A percentile compares a stretch with the other conserved stretches of the same genome.
Evolutionary conservation across 768 basidiomycete genomes (phyloP).

Genomic region (Boletellus ananas): DNA sequence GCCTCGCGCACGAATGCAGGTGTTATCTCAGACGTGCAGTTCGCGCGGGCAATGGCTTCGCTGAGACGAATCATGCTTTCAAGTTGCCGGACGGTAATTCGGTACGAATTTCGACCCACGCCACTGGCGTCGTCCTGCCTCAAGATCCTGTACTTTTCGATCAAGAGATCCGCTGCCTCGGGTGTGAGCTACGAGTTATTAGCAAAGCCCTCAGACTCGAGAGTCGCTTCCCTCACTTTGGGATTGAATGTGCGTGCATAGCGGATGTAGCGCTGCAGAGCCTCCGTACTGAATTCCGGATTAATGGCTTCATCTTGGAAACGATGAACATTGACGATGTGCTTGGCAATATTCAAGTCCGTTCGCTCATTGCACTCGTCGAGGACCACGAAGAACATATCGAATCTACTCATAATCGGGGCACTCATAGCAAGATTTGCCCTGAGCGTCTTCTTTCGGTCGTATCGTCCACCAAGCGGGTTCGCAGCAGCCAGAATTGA

Average conservation of each 20-base stretch:
- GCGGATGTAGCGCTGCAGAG: conserved; percentile 92
- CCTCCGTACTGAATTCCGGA: conserved; percentile 97
- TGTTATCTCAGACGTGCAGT: conserved; percentile 95
- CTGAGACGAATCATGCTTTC: conserved; percentile 98
- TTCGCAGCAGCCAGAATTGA: conserved; percentile 98
- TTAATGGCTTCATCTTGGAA: conserved; percentile 93
- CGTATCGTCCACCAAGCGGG: conserved; percentile 95
- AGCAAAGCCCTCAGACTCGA: background rate
- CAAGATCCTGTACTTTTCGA: conserved; percentile 91
- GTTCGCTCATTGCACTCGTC: conserved; percentile 94
- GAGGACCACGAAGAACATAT: conserved; percentile 96
- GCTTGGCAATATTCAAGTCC: conserved; percentile 90
- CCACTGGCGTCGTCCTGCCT: conserved; percentile 92
- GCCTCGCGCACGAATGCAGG: conserved; percentile 96
- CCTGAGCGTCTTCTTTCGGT: conserved; percentile 86
- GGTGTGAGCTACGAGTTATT: conserved; percentile 67
- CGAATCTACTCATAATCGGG: conserved; percentile 98
- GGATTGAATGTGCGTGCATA: conserved; percentile 98
- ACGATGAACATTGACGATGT: conserved; percentile 97
- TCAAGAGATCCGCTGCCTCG: conserved; percentile 87
- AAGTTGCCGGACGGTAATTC: conserved; percentile 96
- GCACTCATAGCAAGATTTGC: conserved; percentile 97
- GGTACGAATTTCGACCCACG: conserved; percentile 85
- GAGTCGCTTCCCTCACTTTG: conserved; percentile 51
- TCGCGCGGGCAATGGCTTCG: conserved; percentile 96